phyloP scores from a whole-genome alignment of 2,329 filamentous ascomycete genomes.

The Trichoderma sp. region DNA sequence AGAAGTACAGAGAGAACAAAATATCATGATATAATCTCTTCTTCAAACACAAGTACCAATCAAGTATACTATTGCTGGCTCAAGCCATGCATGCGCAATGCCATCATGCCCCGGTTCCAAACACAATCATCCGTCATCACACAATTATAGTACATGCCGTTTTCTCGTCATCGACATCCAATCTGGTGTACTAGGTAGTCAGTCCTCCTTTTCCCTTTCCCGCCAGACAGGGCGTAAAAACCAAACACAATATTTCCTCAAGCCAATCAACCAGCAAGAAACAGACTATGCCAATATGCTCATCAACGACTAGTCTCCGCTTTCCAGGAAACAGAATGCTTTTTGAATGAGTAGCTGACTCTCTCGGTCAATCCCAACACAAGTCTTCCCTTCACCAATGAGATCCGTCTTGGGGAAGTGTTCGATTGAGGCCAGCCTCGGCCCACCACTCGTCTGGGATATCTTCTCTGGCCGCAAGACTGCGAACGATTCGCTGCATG shows the following conservation, averaged over 20 bases:
- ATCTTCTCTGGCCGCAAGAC: conserved; percentile 69
- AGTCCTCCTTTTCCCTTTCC: not conserved
- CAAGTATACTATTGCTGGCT: too few relatives aligned
- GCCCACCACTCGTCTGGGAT: conserved; percentile 85
- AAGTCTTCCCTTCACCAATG: not conserved
- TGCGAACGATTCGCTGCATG: conserved; percentile 72
- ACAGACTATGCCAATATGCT: not conserved
- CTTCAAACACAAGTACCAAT: too few relatives aligned
- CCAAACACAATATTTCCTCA: too few relatives aligned
- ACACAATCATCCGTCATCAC: not conserved
- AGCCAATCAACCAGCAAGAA: not conserved
- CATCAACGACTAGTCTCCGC: not conserved
- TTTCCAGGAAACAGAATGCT: not conserved
- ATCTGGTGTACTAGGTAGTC: not conserved
- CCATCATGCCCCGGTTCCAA: not conserved
- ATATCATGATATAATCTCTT: too few relatives aligned
- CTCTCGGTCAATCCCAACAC: not conserved
- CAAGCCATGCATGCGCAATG: not conserved
- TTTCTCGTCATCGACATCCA: not conserved
- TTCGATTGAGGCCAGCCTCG: conserved; percentile 66
- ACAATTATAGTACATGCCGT: conserved; percentile 9
- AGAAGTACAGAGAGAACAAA: too few relatives aligned
- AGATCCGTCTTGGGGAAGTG: conserved; percentile 43
- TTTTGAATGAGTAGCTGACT: not conserved
- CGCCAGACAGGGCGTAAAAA: not conserved